Base-by-base conservation (phyloP, 1,139 yeast species). In the Kluyveromyces sp. region DNA sequence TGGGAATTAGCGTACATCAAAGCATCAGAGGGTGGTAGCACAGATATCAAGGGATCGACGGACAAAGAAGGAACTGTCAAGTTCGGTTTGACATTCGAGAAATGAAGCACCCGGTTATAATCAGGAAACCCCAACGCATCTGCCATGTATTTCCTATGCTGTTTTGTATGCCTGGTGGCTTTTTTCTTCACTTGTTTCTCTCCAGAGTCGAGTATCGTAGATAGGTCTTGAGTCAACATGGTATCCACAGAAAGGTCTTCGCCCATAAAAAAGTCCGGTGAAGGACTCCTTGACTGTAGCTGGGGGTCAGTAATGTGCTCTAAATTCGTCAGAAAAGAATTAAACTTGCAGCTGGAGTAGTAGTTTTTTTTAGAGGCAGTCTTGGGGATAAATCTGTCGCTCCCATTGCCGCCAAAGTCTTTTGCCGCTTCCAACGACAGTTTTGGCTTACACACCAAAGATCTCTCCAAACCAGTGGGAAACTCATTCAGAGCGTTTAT, bases 91-190 rank as follows among this genome's bases (percentile, higher is more conserved):
- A 33, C 9, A 13, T 40, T 3, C 29, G 45, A 34, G 40, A 46
- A 54, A 18, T 46, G 42, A 26, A 45, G 49, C 4, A 58, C 61
- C 31, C 58, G 49, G 30, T 50, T 51, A 12, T 53, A 51, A 2
- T 51, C 45, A 18, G 48, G 39, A 49, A 75, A 66, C 4, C 77
- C 75, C 33, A 78, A 59, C 1, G 81, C 80, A 20, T 65, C 67
- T 1, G 81, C 79, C 28, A 78, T 71, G 28, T 62, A 59, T 12
- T 55, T 59, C 40, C 64, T 60, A 41, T 68, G 70, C n/a, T 44
- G 46, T 36, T 47, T 46, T 20, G 46, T 20, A 20, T 47, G 43
- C 3, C 46, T 44, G n/a, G 45, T 22, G 3, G 22, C 4, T 15
- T 38, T 38, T 28, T 38, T 38, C 20, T 22, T 16, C n/a, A 3